Evolutionary conservation across 2,329 filamentous ascomycete genomes (phyloP).

Genomic region (Fusarium equiseti): DNA sequence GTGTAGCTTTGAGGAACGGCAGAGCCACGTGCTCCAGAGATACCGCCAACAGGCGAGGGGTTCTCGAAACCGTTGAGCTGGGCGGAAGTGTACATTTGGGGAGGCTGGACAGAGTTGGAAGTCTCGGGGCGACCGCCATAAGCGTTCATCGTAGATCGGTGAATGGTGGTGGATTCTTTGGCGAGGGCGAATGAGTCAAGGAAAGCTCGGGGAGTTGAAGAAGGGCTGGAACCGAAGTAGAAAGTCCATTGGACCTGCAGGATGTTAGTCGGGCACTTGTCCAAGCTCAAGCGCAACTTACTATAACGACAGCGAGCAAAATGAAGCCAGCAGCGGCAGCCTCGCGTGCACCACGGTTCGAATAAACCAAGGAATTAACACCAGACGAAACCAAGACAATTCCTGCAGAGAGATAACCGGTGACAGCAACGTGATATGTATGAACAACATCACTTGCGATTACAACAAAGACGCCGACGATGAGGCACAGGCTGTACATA

Average conservation of each 20-base stretch:
- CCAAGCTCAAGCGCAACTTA: constrained; percentile 62
- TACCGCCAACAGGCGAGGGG: constrained; percentile 83
- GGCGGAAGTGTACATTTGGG: constrained; percentile 97
- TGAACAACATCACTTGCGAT: constrained; percentile 86
- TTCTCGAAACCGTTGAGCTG: constrained; percentile 97
- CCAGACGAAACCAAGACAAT: constrained; percentile 88
- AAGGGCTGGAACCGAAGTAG: constrained; percentile 95
- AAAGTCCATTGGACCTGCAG: constrained; percentile 95
- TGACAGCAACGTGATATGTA: constrained; percentile 91
- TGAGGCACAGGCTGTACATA: constrained; percentile 86
- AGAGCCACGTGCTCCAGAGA: constrained; percentile 66
- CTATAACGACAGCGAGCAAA: constrained; percentile 89
- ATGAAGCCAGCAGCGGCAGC: constrained; percentile 94
- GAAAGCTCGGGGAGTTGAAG: constrained; percentile 86
- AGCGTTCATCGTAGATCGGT: constrained; percentile 78
- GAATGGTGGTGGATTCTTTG: constrained; percentile 80
- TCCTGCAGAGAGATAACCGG: constrained; percentile 86
- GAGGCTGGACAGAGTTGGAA: constrained; percentile 79
- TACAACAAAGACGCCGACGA: constrained; percentile 82
- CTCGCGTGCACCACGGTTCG: constrained; percentile 77
- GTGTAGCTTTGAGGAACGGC: constrained; percentile 56
- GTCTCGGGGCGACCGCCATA: constrained; percentile 86
- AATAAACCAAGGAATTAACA: constrained; percentile 88
- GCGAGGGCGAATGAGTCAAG: constrained; percentile 95
- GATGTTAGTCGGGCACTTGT: constrained; percentile 20